phyloP scores from a whole-genome alignment of 257 asterid species.

The Linderniella brevidens region DNA sequence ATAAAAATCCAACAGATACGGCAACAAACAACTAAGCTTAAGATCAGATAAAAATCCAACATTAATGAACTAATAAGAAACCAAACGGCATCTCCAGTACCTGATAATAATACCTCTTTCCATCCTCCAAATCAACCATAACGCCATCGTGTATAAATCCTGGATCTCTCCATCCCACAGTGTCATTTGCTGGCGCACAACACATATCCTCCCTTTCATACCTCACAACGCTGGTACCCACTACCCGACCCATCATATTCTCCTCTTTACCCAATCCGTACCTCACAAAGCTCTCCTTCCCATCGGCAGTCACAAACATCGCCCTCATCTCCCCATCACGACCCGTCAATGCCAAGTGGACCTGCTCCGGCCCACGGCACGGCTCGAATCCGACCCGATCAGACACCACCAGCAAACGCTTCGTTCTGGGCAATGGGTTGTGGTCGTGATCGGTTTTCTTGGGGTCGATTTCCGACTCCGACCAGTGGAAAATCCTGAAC shows the following conservation, averaged over 20 bases:
- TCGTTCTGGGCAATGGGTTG: slow-evolving; percentile 73
- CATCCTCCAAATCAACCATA: slow-evolving; percentile 41
- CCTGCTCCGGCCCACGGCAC: slow-evolving; percentile 79
- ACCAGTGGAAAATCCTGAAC: slow-evolving; percentile 83
- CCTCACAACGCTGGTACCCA: slow-evolving; percentile 30
- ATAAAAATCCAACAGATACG: too few relatives aligned
- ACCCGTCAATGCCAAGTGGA: slow-evolving; percentile 70
- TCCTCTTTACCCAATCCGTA: slow-evolving; percentile 34
- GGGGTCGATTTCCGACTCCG: slow-evolving; percentile 46
- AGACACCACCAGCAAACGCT: slow-evolving; percentile 50
- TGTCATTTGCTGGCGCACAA: slow-evolving; percentile 69
- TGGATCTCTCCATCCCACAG: slow-evolving; percentile 92
- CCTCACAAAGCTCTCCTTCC: slow-evolving; percentile 40
- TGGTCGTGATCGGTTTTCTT: slow-evolving; percentile 58
- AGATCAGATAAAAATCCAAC: too few relatives aligned
- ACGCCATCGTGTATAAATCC: slow-evolving; percentile 83
- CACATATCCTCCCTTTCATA: slow-evolving; percentile 87
- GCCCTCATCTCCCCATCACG: slow-evolving; percentile 79
- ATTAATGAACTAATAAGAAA: too few relatives aligned
- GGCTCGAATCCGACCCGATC: slow-evolving; percentile 29
- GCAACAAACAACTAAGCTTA: too few relatives aligned
- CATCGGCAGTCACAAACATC: slow-evolving; percentile 77
- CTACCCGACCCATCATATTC: slow-evolving; percentile 25
- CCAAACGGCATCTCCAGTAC: slow-evolving; percentile 18
- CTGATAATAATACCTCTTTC: slow-evolving; percentile 64